Base-by-base conservation (phyloP, 2,329 filamentous ascomycete genomes). In the Pseudopithomyces chartarum region DNA sequence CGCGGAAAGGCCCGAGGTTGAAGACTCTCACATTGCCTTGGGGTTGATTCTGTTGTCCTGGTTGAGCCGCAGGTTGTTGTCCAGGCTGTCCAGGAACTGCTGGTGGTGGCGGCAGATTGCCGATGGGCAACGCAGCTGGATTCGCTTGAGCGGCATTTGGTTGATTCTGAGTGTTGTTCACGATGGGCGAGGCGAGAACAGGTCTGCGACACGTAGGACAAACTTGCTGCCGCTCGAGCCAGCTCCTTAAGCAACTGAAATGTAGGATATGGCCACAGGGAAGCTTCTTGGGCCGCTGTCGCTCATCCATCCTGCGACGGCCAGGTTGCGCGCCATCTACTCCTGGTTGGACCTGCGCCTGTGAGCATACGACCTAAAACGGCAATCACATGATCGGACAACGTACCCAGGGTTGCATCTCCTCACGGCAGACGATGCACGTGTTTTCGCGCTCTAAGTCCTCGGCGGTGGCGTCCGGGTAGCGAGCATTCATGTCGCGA, bases 341-440 rank as follows among this genome's bases (percentile, higher is more conserved):
- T 38, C 73, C 75, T 38, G 81, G 79, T 52, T 82, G 82, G 33
- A 80, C 44, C 44, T 47, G n/a, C 10, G 12, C 6, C 10, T 2
- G 17, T 47, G 13, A 47, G 26, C 32, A 13, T 22, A 34, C 12
- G 20, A 15, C 12, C 11, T 29, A 7, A 6, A 5, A 34, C 32
- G 11, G 7, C 15, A 2, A 13, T 47, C 29, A 11, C 17, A 13
- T 11, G 43, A 17, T 17, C n/a, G 6, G 17, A 4, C 13, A 15
- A 47, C 44, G 15, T 29, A 51, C 81, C 90, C 92, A 97, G 1
- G 89, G 87, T 33, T 86, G 86, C 95, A 99, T 99, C 62, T 96
- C 91, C 74, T 99, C 95, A 58, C 95, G 87, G 76, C 95, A 99
- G 54, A 99, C 97, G 66, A 99, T 99, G 76, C 95, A 99, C 2